Conservation (phyloP, 106 monocot genomes). For the Iris macrosiphon region DNA sequence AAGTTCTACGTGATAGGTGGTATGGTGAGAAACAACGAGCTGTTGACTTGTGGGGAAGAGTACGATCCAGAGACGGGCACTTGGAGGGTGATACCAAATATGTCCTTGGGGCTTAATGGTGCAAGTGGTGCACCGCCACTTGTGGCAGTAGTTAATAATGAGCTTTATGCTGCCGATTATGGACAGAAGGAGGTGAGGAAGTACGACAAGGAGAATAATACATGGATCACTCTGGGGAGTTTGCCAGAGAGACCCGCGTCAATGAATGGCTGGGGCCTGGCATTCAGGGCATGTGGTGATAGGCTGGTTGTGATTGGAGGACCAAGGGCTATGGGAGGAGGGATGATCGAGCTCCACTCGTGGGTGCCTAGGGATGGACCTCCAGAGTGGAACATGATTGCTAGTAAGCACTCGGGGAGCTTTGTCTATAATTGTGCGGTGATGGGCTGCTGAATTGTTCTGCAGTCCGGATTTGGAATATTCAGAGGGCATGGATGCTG, state of each 20-base stretch:
- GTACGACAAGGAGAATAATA: constrained; percentile 56
- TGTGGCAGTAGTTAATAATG: constrained; percentile 76
- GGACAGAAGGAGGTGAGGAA: constrained; percentile 49
- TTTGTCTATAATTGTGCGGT: constrained; percentile 95
- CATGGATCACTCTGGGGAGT: constrained; percentile 46
- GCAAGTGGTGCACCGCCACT: constrained; percentile 71
- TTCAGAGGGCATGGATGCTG: not conserved
- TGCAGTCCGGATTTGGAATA: constrained; percentile 12
- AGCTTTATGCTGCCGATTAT: constrained; percentile 70
- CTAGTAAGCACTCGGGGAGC: constrained; percentile 53
- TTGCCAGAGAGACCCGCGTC: constrained; percentile 67
- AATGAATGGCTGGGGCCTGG: constrained; percentile 83
- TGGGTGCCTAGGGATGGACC: constrained; percentile 50
- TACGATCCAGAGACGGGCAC: constrained; percentile 48
- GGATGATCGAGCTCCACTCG: constrained; percentile 49
- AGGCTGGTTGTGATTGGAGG: constrained; percentile 54
- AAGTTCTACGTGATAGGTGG: constrained; percentile 92
- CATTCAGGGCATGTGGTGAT: constrained; percentile 67
- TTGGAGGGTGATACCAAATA: constrained; percentile 59
- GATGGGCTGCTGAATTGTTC: constrained; percentile 68
- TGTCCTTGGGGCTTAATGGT: constrained; percentile 53
- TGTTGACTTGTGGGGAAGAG: constrained; percentile 77
- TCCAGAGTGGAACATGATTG: constrained; percentile 63
- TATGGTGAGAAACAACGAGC: constrained; percentile 29
- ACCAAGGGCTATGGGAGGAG: constrained; percentile 29